Percentiles rank a stretch among this genome's conserved stretches.
Evolutionary conservation across 306 rosid genomes (phyloP).

Genomic region (Malus asiatica): DNA sequence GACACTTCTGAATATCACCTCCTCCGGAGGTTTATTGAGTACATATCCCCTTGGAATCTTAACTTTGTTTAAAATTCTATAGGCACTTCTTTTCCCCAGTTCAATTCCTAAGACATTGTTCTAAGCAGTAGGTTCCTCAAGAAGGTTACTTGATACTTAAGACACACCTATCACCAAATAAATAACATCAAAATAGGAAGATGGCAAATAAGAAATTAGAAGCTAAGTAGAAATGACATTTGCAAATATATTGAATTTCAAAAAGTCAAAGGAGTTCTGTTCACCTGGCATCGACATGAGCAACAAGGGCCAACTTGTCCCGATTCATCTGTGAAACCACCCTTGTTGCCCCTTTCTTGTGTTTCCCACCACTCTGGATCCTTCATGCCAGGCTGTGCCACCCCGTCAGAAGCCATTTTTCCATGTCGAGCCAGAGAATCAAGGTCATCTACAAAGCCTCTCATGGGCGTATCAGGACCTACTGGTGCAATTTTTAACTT

Average conservation of each 20-base stretch:
- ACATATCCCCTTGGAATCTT: not conserved
- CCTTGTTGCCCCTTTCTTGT: slow-evolving; percentile 76
- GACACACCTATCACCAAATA: not conserved
- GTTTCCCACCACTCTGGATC: slow-evolving; percentile 89
- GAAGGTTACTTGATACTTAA: not conserved
- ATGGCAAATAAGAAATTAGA: not conserved
- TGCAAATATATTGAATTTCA: not conserved
- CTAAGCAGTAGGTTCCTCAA: not conserved
- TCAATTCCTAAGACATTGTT: not conserved
- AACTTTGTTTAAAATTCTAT: not conserved
- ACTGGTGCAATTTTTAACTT: slow-evolving; percentile 47
- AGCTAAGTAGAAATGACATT: not conserved
- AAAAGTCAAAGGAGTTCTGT: not conserved
- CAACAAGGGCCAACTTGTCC: slow-evolving; percentile 93
- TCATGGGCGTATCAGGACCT: slow-evolving; percentile 70
- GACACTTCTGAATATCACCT: not conserved
- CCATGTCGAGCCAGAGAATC: slow-evolving; percentile 36
- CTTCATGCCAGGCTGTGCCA: slow-evolving; percentile 25
- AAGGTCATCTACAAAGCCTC: slow-evolving; percentile 79
- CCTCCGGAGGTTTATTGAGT: not conserved
- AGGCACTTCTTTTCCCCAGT: not conserved
- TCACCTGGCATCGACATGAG: slow-evolving; percentile 92
- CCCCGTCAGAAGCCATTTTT: slow-evolving; percentile 34
- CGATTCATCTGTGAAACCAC: slow-evolving; percentile 61
- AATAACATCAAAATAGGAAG: not conserved